Percentiles rank a stretch among this genome's conserved stretches.
phyloP scores from a whole-genome alignment of 129 eudicot species.

The Helianthus annuus region DNA sequence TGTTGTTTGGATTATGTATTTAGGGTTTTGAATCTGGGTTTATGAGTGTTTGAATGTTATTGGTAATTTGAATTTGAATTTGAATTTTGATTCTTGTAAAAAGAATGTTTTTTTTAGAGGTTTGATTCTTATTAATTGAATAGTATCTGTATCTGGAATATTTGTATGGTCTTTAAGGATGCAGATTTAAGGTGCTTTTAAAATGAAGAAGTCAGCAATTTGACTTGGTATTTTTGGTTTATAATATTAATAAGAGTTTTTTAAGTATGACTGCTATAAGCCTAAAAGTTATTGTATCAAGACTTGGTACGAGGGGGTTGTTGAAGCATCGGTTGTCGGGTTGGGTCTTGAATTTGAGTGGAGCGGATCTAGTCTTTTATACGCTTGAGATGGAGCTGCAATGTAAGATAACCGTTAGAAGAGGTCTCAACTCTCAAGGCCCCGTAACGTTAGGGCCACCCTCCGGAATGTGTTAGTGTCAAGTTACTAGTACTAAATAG shows the following conservation, averaged over 20 bases:
- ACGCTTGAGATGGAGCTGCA: too few species aligned
- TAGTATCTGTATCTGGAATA: constrained; percentile 23
- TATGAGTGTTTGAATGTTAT: background rate
- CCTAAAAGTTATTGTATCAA: background rate
- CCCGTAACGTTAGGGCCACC: too few species aligned
- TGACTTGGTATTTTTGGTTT: background rate
- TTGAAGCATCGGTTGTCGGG: too few species aligned
- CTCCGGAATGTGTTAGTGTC: background rate
- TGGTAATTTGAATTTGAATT: constrained; percentile 9
- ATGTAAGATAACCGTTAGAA: too few species aligned
- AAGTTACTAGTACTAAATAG: background rate
- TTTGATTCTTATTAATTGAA: constrained; percentile 24
- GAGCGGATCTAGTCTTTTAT: too few species aligned
- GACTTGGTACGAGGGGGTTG: too few species aligned
- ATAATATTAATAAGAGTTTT: background rate
- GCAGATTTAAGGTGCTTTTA: too few species aligned
- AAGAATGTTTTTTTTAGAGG: background rate
- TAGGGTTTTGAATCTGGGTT: constrained; percentile 12
- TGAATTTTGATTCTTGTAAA: constrained; percentile 14
- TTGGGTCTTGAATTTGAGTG: too few species aligned
- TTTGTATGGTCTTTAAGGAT: constrained; percentile 7
- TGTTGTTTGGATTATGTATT: background rate
- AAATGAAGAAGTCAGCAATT: background rate
- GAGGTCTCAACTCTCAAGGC: too few species aligned
- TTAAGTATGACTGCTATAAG: background rate